Base-by-base conservation (phyloP, 2,329 filamentous ascomycete genomes). In the Lizonia empirigonia region DNA sequence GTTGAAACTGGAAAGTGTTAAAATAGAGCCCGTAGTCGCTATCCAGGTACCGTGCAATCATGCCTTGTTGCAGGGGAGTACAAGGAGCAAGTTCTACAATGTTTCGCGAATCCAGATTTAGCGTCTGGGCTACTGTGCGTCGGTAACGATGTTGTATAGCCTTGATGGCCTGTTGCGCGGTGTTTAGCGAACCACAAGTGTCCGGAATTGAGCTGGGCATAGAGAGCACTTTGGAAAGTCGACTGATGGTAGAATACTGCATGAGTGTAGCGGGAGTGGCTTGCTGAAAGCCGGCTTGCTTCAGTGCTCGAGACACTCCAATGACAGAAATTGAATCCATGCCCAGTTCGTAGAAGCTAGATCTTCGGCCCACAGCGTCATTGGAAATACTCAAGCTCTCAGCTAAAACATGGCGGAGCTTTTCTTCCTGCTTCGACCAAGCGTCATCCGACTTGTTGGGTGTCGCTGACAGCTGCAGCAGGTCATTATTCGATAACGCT, bases 311-410 rank as follows among this genome's bases (percentile, higher is more conserved):
- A 0, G 88, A 81, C 23, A 97, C 80, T 7, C 85, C 81, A 36
- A 95, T 85, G 0, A 87, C 89, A 0, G 90, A 91, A 13, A 97
- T 91, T 0, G 92, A 97, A 64, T 96, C 93, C 19, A 97, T 79
- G 0, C 92, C 93, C 1, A 96, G 77, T 57, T 96, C 90, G 61
- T 94, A 96, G 15, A 96, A 83, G 53, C 85, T 96, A 0, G 85
- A 85, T 0, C 75, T 77, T 2, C 80, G 74, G 0, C 71, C 74
- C 2, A 90, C 75, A 0, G 76, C 72, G 0, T 73, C 63, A 2
- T 65, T 44, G 0, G 77, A 65, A 1, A 83, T 55, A 0, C 76
- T 74, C 2, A 82, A 73, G 44, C 89, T 80, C 2, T 79, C 71
- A 0, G 77, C 75, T 2, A 95, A 70, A 1, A 82, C 74, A 2